Conservation (phyloP, 208 protist species). For the Leishmania lainsoni region DNA sequence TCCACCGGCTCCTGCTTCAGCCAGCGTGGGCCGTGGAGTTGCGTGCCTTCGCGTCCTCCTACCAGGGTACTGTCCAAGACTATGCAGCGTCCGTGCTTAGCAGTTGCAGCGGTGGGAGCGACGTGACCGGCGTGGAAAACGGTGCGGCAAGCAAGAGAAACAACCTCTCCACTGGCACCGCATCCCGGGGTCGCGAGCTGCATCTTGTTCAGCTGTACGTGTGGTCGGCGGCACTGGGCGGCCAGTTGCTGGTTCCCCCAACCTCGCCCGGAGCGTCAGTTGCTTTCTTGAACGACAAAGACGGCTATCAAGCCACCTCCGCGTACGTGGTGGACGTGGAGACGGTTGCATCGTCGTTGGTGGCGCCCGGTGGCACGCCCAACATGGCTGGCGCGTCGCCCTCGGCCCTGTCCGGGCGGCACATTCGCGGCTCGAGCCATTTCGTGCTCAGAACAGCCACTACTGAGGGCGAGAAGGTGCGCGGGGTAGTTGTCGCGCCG, state of each 20-base stretch:
- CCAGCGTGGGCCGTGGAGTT: conserved; percentile 36
- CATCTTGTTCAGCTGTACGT: conserved; percentile 30
- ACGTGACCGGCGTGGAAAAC: background rate
- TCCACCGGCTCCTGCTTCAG: conserved; percentile 32
- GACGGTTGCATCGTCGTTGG: background rate
- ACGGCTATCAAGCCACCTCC: conserved; percentile 13
- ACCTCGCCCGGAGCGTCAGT: conserved; percentile 12
- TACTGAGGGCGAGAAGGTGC: conserved; percentile 23
- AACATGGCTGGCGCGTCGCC: background rate
- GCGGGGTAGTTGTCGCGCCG: conserved; percentile 21
- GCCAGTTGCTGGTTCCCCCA: conserved; percentile 29
- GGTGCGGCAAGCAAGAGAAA: background rate
- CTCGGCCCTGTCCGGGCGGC: background rate
- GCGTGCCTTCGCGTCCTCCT: conserved; percentile 28
- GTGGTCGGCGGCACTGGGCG: conserved; percentile 39
- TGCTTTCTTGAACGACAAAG: conserved; percentile 21
- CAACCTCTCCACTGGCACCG: background rate
- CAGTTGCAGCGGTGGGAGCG: background rate
- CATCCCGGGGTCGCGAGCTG: conserved; percentile 9
- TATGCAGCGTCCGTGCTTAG: conserved; percentile 18
- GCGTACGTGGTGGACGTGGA: conserved; percentile 29
- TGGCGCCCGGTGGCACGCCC: background rate
- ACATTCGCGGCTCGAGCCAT: conserved; percentile 27
- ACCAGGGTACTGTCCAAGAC: conserved; percentile 21
- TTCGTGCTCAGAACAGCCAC: conserved; percentile 4